Conservation (phyloP, 1,139 yeast species). For the Ogataea hybrid region DNA sequence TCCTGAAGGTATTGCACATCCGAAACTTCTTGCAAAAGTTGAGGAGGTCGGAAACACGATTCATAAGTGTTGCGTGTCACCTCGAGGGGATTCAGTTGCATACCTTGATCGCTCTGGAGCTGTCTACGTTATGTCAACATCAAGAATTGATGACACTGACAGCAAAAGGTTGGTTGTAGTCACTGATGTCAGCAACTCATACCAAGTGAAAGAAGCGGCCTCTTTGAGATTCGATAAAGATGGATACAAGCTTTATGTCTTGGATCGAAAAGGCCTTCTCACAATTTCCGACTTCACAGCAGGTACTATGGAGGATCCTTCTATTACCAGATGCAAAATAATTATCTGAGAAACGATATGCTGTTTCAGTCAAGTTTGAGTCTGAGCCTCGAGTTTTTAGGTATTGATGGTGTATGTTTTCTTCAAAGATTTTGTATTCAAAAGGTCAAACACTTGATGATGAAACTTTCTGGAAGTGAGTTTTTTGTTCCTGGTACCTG, state of each 20-base stretch:
- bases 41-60: slow-evolving; percentile 83
- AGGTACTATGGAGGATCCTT: slow-evolving; percentile 75
- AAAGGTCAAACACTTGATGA: slow-evolving; percentile 53
- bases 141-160: slow-evolving; percentile 51
- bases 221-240: slow-evolving; percentile 70
- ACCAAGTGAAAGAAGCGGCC: slow-evolving; percentile 68
- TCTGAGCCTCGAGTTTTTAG: slow-evolving; percentile 1
- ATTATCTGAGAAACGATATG: slow-evolving; percentile 32
- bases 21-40: slow-evolving; percentile 53
- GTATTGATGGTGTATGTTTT: slow-evolving; percentile 19
- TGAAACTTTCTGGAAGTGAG: slow-evolving; percentile 48
- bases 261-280: slow-evolving; percentile 79
- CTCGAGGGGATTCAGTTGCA: slow-evolving; percentile 83
- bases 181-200: slow-evolving; percentile 77
- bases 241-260: slow-evolving; percentile 73
- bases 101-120: slow-evolving; percentile 76
- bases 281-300: slow-evolving; percentile 86
- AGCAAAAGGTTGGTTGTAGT: slow-evolving; percentile 63
- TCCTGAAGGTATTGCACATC: slow-evolving; percentile 47
- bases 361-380: background rate
- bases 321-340: slow-evolving; percentile 73
- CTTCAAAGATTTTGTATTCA: slow-evolving; percentile 33
- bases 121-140: slow-evolving; percentile 66
- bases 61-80: slow-evolving; percentile 72
- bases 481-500: slow-evolving; percentile 34